A percentile compares a stretch with the other conserved stretches of the same genome.
Evolutionary conservation across 2,329 filamentous ascomycete genomes (phyloP).

Genomic region (Simplicillium sp.): DNA sequence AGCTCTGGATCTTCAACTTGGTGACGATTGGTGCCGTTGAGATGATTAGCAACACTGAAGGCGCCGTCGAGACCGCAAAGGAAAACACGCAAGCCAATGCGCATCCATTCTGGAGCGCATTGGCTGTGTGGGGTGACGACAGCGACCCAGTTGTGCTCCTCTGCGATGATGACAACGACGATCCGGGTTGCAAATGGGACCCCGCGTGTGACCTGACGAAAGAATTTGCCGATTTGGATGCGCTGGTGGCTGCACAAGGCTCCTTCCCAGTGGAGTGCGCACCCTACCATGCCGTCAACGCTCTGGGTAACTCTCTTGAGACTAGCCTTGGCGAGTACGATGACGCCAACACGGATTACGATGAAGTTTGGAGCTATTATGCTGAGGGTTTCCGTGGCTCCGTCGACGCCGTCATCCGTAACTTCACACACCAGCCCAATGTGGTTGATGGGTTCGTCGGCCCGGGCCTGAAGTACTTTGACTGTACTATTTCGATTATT

Average conservation of each 20-base stretch:
- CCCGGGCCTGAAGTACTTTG: constrained; percentile 1
- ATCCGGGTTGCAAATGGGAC: neutral
- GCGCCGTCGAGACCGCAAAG: neutral
- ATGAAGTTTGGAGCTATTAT: constrained; percentile 4
- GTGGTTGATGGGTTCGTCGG: neutral
- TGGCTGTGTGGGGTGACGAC: neutral
- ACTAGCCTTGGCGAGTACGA: neutral
- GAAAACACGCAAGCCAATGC: neutral
- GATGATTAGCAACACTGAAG: constrained; percentile 1
- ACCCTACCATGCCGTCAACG: neutral
- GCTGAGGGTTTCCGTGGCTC: neutral
- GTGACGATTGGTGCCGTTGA: constrained; percentile 5
- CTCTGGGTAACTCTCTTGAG: neutral
- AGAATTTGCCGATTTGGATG: constrained; percentile 1
- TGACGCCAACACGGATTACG: constrained; percentile 3
- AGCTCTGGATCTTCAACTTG: constrained; percentile 6
- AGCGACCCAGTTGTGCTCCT: neutral
- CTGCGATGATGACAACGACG: neutral
- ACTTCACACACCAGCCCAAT: too few relatives aligned
- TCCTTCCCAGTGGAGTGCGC: neutral
- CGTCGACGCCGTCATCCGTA: too few relatives aligned
- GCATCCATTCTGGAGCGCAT: constrained; percentile 1
- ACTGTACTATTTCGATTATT: neutral
- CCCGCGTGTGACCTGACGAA: constrained; percentile 1
- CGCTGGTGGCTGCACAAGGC: neutral